Evolutionary conservation across 1,284 basidiomycete genomes (phyloP).

Genomic region (Ganoderma multipileum): DNA sequence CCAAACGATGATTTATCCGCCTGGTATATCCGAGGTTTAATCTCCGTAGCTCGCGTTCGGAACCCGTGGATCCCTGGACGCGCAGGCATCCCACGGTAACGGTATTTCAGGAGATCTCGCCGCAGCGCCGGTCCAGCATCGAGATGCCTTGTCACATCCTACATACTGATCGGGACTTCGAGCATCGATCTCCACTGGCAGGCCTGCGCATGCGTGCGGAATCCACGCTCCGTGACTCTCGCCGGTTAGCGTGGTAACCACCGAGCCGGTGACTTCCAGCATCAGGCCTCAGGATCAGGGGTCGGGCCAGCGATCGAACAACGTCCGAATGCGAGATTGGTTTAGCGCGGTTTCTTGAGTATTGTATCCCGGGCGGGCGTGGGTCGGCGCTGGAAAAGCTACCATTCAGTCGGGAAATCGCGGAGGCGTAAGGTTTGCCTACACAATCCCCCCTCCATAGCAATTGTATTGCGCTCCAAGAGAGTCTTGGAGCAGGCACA

Average conservation of each 20-base stretch:
- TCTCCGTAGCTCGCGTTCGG: background rate
- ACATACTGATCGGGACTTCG: slow-evolving; percentile 13
- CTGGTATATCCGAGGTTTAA: slow-evolving; percentile 18
- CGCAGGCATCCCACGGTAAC: slow-evolving; percentile 1
- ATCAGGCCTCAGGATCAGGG: background rate
- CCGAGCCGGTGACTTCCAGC: background rate
- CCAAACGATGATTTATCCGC: slow-evolving; percentile 12
- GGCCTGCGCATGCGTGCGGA: background rate
- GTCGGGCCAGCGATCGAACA: background rate
- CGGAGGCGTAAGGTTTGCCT: background rate
- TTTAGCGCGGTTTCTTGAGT: background rate
- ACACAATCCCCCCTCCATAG: slow-evolving; percentile 4
- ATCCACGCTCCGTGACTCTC: background rate
- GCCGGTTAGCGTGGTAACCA: background rate
- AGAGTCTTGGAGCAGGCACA: background rate
- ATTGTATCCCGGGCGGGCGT: background rate
- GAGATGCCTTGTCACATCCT: slow-evolving; percentile 7
- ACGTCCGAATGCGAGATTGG: background rate
- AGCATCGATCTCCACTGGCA: slow-evolving; percentile 2
- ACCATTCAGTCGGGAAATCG: slow-evolving; percentile 17
- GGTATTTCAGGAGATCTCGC: background rate
- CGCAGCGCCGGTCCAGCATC: background rate
- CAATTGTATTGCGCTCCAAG: background rate
- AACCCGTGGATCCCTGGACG: slow-evolving; percentile 2
- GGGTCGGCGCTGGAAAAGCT: slow-evolving; percentile 13